A percentile compares a stretch with the other conserved stretches of the same genome.
Conservation (phyloP, 805 yeast genomes). For the Starmera quercuum region DNA sequence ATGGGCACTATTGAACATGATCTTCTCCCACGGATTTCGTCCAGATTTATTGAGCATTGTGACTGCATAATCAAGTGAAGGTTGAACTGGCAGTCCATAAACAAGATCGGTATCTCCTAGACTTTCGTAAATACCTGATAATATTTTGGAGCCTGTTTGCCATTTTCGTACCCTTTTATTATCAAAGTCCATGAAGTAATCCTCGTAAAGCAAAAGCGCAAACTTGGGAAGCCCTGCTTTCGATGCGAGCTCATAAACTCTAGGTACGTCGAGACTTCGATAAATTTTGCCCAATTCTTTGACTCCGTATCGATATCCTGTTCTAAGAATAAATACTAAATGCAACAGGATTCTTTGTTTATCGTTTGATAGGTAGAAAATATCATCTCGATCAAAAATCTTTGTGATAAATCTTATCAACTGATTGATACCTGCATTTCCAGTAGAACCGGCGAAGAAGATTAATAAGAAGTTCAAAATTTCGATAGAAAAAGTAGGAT, state of each 20-base stretch:
- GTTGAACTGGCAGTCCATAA: slow-evolving; percentile 55
- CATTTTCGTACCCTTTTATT: slow-evolving; percentile 2
- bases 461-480: slow-evolving; percentile 23
- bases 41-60: slow-evolving; percentile 26
- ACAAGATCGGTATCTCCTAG: slow-evolving; percentile 58
- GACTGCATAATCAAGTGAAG: slow-evolving; percentile 46
- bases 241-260: slow-evolving; percentile 15
- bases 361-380: neutral
- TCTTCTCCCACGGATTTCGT: slow-evolving; percentile 28
- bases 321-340: slow-evolving; percentile 20
- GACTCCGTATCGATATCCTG: slow-evolving; percentile 13
- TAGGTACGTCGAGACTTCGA: slow-evolving; percentile 10
- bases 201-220: slow-evolving; percentile 30
- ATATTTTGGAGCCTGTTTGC: slow-evolving; percentile 5
- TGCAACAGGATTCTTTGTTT: slow-evolving; percentile 14
- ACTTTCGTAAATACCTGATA: slow-evolving; percentile 35
- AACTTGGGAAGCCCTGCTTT: slow-evolving; percentile 17
- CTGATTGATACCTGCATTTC: slow-evolving; percentile 9
- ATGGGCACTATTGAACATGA: slow-evolving; percentile 49
- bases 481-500: slow-evolving; percentile 17
- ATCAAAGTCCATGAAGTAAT: slow-evolving; percentile 10
- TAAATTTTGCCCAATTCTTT: slow-evolving; percentile 13
- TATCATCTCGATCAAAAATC: neutral
- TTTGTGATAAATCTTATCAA: slow-evolving; percentile 5
- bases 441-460: slow-evolving; percentile 13